Conservation (phyloP, 371 early-diverging fungal species). For the Mucor circinelloides region DNA sequence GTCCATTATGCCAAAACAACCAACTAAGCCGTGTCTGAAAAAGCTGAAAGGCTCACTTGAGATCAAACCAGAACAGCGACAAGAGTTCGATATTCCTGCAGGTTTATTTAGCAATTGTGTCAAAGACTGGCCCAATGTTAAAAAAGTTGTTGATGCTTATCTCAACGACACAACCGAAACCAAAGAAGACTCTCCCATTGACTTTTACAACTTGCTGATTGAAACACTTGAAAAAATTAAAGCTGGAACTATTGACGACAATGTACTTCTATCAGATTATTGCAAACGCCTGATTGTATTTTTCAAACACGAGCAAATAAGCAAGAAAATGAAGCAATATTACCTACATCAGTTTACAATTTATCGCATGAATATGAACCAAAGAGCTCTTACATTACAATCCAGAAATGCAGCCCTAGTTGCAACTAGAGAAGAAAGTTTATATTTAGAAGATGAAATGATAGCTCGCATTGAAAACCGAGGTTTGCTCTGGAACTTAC, state of each 20-base stretch:
- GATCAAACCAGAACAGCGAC: not conserved
- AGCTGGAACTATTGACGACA: not conserved
- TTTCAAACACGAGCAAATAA: not conserved
- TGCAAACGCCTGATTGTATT: not conserved
- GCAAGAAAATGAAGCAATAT: not conserved
- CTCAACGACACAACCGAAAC: not conserved
- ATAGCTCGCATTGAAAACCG: not conserved
- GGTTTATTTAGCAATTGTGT: not conserved
- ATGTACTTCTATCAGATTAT: not conserved
- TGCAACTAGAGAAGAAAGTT: not conserved
- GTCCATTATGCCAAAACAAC: not conserved
- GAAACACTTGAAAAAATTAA: not conserved
- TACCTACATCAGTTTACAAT: not conserved
- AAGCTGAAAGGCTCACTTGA: not conserved
- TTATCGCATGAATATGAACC: not conserved
- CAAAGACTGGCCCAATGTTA: not conserved
- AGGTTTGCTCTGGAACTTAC: not conserved
- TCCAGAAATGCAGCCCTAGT: not conserved
- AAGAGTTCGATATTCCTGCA: not conserved
- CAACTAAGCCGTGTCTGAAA: not conserved
- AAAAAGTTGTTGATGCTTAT: constrained; percentile 1
- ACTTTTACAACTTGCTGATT: not conserved
- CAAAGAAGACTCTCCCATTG: not conserved
- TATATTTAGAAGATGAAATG: constrained; percentile 3
- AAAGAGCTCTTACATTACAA: not conserved